phyloP scores from a whole-genome alignment of 495 filamentous ascomycete genomes.

The Xylaria venustula region DNA sequence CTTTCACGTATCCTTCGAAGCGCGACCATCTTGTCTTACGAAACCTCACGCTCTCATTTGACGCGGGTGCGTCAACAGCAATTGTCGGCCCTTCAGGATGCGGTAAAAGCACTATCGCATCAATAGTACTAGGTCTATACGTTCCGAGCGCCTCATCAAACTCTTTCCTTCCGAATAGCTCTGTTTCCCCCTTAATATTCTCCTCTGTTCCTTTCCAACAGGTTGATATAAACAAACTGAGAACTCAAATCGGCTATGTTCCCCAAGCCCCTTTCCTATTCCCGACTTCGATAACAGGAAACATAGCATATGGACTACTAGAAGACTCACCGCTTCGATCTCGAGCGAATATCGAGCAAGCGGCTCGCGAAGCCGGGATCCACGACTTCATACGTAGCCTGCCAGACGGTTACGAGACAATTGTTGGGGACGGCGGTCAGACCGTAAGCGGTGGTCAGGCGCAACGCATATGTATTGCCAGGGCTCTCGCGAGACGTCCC shows the following conservation, averaged over 20 bases:
- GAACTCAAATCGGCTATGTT: constrained; percentile 70
- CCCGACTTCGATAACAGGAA: constrained; percentile 65
- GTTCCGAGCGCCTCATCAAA: constrained; percentile 20
- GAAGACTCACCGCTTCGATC: constrained; percentile 39
- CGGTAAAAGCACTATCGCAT: constrained; percentile 85
- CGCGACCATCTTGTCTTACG: constrained; percentile 54
- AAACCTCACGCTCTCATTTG: constrained; percentile 59
- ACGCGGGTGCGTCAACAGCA: constrained; percentile 61
- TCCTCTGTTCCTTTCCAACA: constrained; percentile 50
- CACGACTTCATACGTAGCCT: constrained; percentile 78
- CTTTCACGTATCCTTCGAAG: constrained; percentile 68
- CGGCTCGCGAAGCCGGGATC: constrained; percentile 69
- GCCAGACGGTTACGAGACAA: constrained; percentile 68
- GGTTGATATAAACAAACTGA: constrained; percentile 62
- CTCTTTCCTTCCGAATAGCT: background rate
- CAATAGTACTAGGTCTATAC: constrained; percentile 59
- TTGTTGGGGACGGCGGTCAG: constrained; percentile 74
- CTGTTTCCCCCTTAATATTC: constrained; percentile 50
- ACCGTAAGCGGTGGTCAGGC: constrained; percentile 80
- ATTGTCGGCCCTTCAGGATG: constrained; percentile 82
- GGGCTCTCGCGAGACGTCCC: constrained; percentile 71
- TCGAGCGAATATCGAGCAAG: constrained; percentile 46
- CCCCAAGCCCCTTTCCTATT: constrained; percentile 79
- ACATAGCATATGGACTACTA: constrained; percentile 77
- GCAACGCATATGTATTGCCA: constrained; percentile 77